Base-by-base conservation (phyloP, 108 stramenopile genomes). In the Skeletonema tropicum region DNA sequence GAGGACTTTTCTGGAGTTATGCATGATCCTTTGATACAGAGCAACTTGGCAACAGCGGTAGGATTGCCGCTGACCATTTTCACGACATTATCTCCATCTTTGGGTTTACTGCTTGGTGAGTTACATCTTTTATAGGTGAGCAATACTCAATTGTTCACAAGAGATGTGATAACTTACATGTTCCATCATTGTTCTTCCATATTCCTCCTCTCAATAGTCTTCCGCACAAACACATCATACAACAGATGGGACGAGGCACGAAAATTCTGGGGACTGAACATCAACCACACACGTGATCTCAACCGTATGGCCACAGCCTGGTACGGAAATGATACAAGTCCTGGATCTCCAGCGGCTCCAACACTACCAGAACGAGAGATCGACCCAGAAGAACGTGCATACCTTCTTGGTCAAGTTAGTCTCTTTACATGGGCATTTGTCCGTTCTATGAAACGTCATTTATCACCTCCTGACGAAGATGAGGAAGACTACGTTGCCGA, bases 161-260 rank as follows among this genome's bases (percentile, higher is more conserved):
- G 26, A 29, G 26, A 29, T 35, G 33, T 5, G 7, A 35, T 35
- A 7, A 35, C 33, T 35, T 1, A 35, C 33, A 35, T 35, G 7
- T 7, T 35, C 5, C 7, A 41, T 41, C 12, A 41, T 41, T 41
- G 9, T 10, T 41, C 39, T 41, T 13, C 2, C 39, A 11, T 13
- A 12, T 10, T 29, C 26, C 26, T 29, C 26, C 26, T 29, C 31
- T 25, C 45, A 19, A 48, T 13, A 76, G 75, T 61, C 57, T 76
- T 76, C 75, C 85, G 88, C 38, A 86, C 88, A 76, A 88, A 88
- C 74, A 77, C 79, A 3, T 72, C 82, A n/a, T 88, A 88, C 73
- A 74, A 86, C 30, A 75, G 75, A 6, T 76, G 75, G 75, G 75
- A 76, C 57, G 75, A 76, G 38, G 75, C 75, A 7, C 67, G 75